Conservation (phyloP, 192 early-diverging fungal genomes). For the Podila minutissima region DNA sequence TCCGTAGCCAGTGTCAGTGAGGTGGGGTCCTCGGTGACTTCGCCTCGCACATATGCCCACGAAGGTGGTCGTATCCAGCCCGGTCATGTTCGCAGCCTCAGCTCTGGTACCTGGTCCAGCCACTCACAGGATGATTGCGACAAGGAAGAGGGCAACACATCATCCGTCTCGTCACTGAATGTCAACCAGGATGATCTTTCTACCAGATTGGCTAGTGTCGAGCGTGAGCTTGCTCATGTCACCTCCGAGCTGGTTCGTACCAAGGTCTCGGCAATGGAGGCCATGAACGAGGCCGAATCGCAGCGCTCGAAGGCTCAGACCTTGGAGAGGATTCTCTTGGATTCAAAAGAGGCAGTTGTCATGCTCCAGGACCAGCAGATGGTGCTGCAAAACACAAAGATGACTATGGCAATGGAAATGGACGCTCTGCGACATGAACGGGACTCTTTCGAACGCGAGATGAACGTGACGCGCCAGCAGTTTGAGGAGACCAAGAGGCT, state of each 20-base stretch:
- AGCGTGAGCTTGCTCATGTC: conserved; percentile 43
- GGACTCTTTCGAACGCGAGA: conserved; percentile 20
- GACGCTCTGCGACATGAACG: conserved; percentile 32
- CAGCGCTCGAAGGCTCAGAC: conserved; percentile 32
- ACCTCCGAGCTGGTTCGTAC: conserved; percentile 31
- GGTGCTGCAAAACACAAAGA: conserved; percentile 33
- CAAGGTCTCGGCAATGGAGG: conserved; percentile 48
- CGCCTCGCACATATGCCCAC: conserved; percentile 30
- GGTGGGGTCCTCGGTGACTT: conserved; percentile 18
- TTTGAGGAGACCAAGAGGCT: conserved; percentile 43
- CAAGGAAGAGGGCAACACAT: conserved; percentile 2
- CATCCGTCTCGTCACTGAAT: conserved; percentile 30
- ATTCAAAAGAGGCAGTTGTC: conserved; percentile 39
- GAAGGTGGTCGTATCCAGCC: conserved; percentile 35
- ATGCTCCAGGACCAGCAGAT: conserved; percentile 49
- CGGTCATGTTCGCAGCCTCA: neutral
- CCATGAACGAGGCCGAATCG: conserved; percentile 47
- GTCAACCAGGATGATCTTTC: conserved; percentile 35
- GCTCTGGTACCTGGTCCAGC: conserved; percentile 24
- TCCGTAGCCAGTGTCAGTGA: conserved; percentile 39
- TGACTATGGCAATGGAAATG: conserved; percentile 40
- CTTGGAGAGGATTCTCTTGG: conserved; percentile 27
- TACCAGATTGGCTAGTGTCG: conserved; percentile 17
- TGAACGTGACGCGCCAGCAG: conserved; percentile 36
- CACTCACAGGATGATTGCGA: conserved; percentile 40